These are phyloP conservation scores for Trichomonascus vanleenenianus DNA, from an alignment of 805 yeast genomes.

Conservation along the genomic window DNA sequence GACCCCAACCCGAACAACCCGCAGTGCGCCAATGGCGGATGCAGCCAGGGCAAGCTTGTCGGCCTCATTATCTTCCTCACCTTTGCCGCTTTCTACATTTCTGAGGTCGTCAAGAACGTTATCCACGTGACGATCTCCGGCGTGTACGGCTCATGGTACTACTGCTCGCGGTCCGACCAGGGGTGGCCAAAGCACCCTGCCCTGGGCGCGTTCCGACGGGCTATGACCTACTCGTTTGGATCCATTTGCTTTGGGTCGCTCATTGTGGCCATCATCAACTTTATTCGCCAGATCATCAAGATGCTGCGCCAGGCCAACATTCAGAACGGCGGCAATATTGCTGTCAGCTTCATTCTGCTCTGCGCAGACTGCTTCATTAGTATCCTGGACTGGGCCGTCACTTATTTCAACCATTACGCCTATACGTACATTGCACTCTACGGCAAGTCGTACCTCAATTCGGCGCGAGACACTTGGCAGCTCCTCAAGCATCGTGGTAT, in stretches of 20 bases:
- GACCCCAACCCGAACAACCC: constrained; percentile 35
- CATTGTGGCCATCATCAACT: constrained; percentile 63
- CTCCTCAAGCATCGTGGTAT: constrained; percentile 72
- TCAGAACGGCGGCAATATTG: constrained; percentile 43
- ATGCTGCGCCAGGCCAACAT: constrained; percentile 46
- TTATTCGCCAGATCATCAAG: constrained; percentile 48
- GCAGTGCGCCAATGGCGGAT: constrained; percentile 50
- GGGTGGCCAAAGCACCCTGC: constrained; percentile 79
- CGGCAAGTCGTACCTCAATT: constrained; percentile 66
- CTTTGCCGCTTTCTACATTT: constrained; percentile 75
- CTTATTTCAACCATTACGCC: constrained; percentile 86
- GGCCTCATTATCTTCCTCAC: constrained; percentile 67
- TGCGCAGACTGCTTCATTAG: constrained; percentile 47
- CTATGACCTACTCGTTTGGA: constrained; percentile 81
- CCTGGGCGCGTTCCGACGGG: constrained; percentile 68
- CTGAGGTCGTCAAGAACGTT: constrained; percentile 75
- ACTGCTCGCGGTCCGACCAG: constrained; percentile 63
- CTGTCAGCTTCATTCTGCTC: constrained; percentile 44
- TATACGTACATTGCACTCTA: constrained; percentile 81
- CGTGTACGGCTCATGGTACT: constrained; percentile 88
- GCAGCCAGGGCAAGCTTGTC: constrained; percentile 54
- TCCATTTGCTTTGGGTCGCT: constrained; percentile 82
- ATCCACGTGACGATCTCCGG: constrained; percentile 80
- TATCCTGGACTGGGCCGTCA: constrained; percentile 67
- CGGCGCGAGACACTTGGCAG: constrained; percentile 79